phyloP scores from a whole-genome alignment of 352 stramenopile species.

The Phytopythium aichiense region DNA sequence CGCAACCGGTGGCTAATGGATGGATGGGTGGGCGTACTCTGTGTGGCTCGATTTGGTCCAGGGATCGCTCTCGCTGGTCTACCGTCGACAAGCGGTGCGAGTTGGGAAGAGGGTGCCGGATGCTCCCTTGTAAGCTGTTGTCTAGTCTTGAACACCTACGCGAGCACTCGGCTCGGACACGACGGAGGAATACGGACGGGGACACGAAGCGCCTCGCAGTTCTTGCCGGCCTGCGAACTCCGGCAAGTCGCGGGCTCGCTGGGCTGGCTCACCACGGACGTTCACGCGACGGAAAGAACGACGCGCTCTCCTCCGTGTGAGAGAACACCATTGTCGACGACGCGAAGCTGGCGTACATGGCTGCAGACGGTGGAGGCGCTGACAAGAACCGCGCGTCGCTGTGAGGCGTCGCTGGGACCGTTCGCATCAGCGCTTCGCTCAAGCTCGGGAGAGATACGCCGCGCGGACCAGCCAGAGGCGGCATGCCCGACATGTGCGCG shows the following conservation, averaged over 20 bases:
- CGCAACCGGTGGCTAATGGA: not conserved
- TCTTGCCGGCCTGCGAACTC: not conserved
- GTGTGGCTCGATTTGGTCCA: no score
- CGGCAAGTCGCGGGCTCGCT: not conserved
- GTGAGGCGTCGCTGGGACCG: conserved; percentile 17
- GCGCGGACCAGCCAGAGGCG: not conserved
- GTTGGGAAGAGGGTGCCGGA: no score
- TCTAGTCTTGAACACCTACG: not conserved
- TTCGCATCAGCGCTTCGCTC: conserved; percentile 36
- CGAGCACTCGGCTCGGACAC: not conserved
- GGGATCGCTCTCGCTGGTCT: not conserved
- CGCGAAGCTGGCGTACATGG: conserved; percentile 18
- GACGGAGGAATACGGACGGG: not conserved
- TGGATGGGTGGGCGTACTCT: not conserved
- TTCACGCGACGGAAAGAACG: not conserved
- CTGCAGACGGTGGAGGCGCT: conserved; percentile 3
- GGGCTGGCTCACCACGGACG: not conserved
- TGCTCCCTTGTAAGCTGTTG: not conserved
- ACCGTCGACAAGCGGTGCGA: not conserved
- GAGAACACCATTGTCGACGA: conserved; percentile 13
- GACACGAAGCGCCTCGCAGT: not conserved
- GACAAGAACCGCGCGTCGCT: not conserved
- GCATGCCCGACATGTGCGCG: not conserved
- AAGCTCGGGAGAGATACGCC: conserved; percentile 21
- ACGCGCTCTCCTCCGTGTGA: not conserved